Conservation (phyloP, 2,329 filamentous ascomycete species). For the Alternaria novae-zelandiae region DNA sequence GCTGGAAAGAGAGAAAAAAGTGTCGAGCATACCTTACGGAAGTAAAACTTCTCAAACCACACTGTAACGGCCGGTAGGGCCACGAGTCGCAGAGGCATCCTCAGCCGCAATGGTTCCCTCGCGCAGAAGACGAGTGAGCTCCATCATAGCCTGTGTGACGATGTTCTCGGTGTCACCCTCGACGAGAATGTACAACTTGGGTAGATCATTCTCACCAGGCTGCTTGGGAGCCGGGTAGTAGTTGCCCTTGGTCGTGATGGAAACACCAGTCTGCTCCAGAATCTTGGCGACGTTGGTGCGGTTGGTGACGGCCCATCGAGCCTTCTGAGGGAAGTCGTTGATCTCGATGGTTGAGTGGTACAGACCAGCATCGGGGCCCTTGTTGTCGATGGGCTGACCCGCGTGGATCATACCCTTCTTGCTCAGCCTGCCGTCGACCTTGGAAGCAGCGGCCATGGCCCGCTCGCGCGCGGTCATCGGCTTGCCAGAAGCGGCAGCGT, state of each 20-base stretch:
- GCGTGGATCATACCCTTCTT: slow-evolving; percentile 88
- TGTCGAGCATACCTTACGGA: background rate
- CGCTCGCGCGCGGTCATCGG: slow-evolving; percentile 70
- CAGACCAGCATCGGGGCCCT: slow-evolving; percentile 93
- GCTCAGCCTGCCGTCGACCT: slow-evolving; percentile 88
- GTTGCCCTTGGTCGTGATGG: slow-evolving; percentile 95
- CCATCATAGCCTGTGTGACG: slow-evolving; percentile 87
- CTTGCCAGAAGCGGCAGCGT: slow-evolving; percentile 59
- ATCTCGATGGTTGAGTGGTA: slow-evolving; percentile 98
- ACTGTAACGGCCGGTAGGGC: slow-evolving; percentile 82
- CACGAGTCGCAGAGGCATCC: slow-evolving; percentile 77
- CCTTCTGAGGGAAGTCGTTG: slow-evolving; percentile 99
- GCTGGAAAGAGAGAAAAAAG: slow-evolving; percentile 50
- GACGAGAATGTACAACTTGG: slow-evolving; percentile 98
- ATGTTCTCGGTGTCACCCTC: slow-evolving; percentile 95
- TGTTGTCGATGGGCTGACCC: slow-evolving; percentile 96
- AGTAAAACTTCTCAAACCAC: slow-evolving; percentile 54
- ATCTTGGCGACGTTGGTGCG: slow-evolving; percentile 98
- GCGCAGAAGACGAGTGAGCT: slow-evolving; percentile 84
- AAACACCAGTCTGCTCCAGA: slow-evolving; percentile 89
- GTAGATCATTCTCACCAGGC: slow-evolving; percentile 72
- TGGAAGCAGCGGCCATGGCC: slow-evolving; percentile 87
- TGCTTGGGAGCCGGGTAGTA: slow-evolving; percentile 86
- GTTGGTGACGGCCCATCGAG: slow-evolving; percentile 97
- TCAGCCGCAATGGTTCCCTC: slow-evolving; percentile 90